Evolutionary conservation across 2,329 filamentous ascomycete genomes (phyloP), one percentile per base, ranked within the genome.

Genomic region (Neofusicoccum laricinum): DNA sequence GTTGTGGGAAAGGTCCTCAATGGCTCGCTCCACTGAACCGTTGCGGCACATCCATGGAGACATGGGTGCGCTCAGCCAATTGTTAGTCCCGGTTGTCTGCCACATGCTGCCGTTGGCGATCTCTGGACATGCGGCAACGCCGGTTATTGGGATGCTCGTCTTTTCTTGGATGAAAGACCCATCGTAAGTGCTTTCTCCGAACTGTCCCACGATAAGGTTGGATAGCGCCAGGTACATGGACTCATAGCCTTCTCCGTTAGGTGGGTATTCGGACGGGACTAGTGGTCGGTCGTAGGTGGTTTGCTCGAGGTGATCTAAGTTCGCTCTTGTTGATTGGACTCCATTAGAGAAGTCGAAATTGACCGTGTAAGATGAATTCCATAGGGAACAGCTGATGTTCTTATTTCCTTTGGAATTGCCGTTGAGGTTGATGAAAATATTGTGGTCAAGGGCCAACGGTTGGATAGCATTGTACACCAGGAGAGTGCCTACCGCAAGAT

Each of bases 1-100:
- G 43, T 61, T 61, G 7, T 32, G 57, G 2, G 43, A 61, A 0
- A 61, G 32, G 14, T 61, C 57, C n/a, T 61, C 57, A 11, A 61
- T 17, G 0, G 57, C 34, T 5, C 7, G 25, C 17, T 34, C 43
- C 30, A 61, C 57, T 3, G 57, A 40, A 1, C 19, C 19, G 30
- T 40, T 61, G 1, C 57, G 57, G 19, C 57, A 61, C 41, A 48
- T 49, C 41, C 45, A 61, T 8, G 57, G 43, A n/a, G 57, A 61
- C 25, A 30, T 15, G 6, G 48, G 48, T n/a, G 25, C 48, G 25
- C 15, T 50, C 25, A 30, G 25, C 25, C 25, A 30, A 30, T 30
- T 30, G 25, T 30, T 30, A 1, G 25, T 30, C 2, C 1, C 7
- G 7, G 25, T 7, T 30, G 25, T 30, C 25, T 30, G 25, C 25